Conservation (phyloP, 768 basidiomycete species). For the Chalciporus pseudorubinellus region DNA sequence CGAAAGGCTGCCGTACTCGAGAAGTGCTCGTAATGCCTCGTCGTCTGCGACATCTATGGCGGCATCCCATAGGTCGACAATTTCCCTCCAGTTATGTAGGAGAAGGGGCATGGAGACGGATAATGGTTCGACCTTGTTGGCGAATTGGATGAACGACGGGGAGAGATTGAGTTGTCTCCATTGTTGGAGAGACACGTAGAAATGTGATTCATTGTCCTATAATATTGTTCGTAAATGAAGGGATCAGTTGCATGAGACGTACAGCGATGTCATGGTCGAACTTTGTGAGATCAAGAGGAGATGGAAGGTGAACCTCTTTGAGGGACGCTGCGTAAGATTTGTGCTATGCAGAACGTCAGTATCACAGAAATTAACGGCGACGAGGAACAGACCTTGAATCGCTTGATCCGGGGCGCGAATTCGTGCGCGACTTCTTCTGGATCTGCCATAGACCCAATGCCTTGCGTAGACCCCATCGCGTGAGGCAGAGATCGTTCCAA, state of each 20-base stretch:
- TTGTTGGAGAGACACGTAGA: slow-evolving; percentile 68
- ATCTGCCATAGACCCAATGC: not conserved
- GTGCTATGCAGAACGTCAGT: slow-evolving; percentile 42
- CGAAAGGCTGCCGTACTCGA: slow-evolving; percentile 55
- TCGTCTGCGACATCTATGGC: slow-evolving; percentile 61
- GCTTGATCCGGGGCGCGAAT: slow-evolving; percentile 39
- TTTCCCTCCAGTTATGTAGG: slow-evolving; percentile 73
- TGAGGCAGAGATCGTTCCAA: not conserved
- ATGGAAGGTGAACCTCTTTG: slow-evolving; percentile 71
- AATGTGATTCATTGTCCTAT: slow-evolving; percentile 78
- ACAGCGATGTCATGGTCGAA: slow-evolving; percentile 63
- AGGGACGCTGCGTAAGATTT: slow-evolving; percentile 69
- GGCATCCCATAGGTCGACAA: slow-evolving; percentile 62
- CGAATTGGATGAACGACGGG: slow-evolving; percentile 70
- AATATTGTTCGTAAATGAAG: not conserved
- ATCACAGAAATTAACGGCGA: not conserved
- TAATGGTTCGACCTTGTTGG: slow-evolving; percentile 54
- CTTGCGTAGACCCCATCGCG: not conserved
- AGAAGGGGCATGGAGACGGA: slow-evolving; percentile 78
- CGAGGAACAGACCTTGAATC: slow-evolving; percentile 45
- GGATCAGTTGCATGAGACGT: slow-evolving; percentile 4
- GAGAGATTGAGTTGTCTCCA: slow-evolving; percentile 82
- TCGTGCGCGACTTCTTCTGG: slow-evolving; percentile 29
- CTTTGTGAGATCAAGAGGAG: slow-evolving; percentile 52
- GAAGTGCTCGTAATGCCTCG: slow-evolving; percentile 68